Evolutionary conservation across 2,329 filamentous ascomycete species (phyloP), one percentile per base, ranked within the genome.

Genomic region (Sclerotinia spermophila): DNA sequence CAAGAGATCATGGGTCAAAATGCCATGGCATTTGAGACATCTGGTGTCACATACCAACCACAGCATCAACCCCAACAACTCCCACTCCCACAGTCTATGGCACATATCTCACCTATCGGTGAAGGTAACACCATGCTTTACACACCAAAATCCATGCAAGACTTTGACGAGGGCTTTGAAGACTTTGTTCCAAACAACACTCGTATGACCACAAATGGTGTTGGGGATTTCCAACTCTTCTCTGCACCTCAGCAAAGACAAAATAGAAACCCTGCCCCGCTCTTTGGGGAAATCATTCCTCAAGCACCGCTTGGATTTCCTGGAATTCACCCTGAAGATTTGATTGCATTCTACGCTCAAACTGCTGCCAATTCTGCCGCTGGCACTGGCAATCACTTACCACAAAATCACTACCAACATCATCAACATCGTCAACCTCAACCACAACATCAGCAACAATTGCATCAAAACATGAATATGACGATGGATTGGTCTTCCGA

Each of bases 111-210:
- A 5, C 90, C 90, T 13, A 84, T 85, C 68, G 91, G 89, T 7
- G 90, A 92, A 76, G 85, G 86, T 48, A 89, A 90, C 72, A 82
- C 88, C 1, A 91, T 92, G 82, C 84, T 93, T 44, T 91, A 85
- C 80, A 91, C 90, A 15, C 89, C 91, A 62, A 84, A 85, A 56
- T 89, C 89, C 0, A 80, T 88, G 72, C 82, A 83, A 27, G 86
- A 87, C 35, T 83, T 88, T 38, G 90, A 93, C 72, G 90, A 93
- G 69, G 77, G 76, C 4, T 79, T 75, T 62, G 72, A 74, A 33
- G 70, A 74, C 27, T 72, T 72, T 35, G 62, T 73, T n/a, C 75
- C 76, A 27, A 69, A 66, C 51, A 70, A 76, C 45, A 53, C 73
- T 21, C 72, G 69, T 40, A 71, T 72, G 56, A 55, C 67, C 19